Base-by-base conservation (phyloP, 2,329 filamentous ascomycete species). In the Aspergillus candidus region DNA sequence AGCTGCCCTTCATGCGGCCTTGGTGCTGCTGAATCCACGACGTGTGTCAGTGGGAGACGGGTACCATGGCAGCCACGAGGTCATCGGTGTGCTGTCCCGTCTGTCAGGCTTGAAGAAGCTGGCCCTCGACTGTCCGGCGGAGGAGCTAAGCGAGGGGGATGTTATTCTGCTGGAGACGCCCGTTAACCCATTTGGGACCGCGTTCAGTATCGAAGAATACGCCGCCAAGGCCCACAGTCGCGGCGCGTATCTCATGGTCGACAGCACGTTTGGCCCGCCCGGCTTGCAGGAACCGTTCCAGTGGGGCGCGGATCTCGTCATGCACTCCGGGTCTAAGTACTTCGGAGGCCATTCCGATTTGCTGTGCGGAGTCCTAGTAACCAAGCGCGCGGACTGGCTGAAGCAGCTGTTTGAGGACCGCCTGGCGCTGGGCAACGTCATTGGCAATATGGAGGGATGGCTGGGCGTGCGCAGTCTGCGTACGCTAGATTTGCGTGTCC, bases 271-370 rank as follows among this genome's bases (percentile, higher is more conserved):
- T 68, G 93, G 82, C 4, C 93, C 93, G 35, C 93, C 93, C 15
- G 88, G 88, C 18, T 72, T 98, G 45, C 84, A 88, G 63, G 86
- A 96, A 57, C 90, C 93, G 0, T 93, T 97, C 57, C 62, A 65
- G 13, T 84, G 78, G 63, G 91, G 88, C 38, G 88, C 85, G 18
- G 91, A 97, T 67, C 69, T 90, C 1, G 79, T 95, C 27, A 86
- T 97, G 86, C 93, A 98, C 69, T 85, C 79, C 38, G 93, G 89
- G 4, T 95, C 90, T 11, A 98, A 97, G 75, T 98, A 97, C 68
- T 80, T 98, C 52, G 93, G 93, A 17, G 93, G 93, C 0, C 93
- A 98, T 69, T 90, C 84, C 53, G 93, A 98, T 68, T 76, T 97
- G 76, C 79, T 98, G 4, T 94, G 87, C 61, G 93, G 93, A n/a